Evolutionary conservation across 495 filamentous ascomycete species (phyloP).

Genomic region (Daldinia bambusicola): DNA sequence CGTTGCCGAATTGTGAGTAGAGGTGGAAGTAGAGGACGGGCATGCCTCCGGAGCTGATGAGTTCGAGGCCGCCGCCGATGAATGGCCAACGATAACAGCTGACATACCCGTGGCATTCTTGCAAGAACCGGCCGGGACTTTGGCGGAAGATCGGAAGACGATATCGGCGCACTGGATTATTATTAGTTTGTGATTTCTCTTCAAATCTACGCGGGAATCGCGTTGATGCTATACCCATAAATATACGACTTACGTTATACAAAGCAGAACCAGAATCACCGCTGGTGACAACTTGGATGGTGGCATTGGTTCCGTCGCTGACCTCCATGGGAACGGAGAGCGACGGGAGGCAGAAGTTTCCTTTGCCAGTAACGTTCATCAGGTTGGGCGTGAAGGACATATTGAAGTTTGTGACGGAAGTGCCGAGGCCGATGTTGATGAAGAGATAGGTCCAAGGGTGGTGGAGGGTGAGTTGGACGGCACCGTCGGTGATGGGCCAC

Average conservation of each 20-base stretch:
- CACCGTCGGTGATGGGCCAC: conserved; percentile 68
- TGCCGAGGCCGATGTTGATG: conserved; percentile 70
- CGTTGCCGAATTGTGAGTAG: conserved; percentile 16
- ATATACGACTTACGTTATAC: conserved; percentile 66
- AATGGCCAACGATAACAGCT: conserved; percentile 35
- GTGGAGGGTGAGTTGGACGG: conserved; percentile 61
- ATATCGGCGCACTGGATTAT: conserved; percentile 69
- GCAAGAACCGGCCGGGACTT: conserved; percentile 56
- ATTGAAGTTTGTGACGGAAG: conserved; percentile 64
- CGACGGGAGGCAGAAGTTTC: conserved; percentile 66
- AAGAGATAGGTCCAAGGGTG: conserved; percentile 69
- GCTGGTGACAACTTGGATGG: conserved; percentile 68
- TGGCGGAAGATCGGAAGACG: conserved; percentile 61
- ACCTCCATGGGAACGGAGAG: conserved; percentile 57
- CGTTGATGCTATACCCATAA: conserved; percentile 4
- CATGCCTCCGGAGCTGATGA: neutral
- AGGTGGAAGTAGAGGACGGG: conserved; percentile 12
- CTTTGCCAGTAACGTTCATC: conserved; percentile 70
- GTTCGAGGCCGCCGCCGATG: neutral
- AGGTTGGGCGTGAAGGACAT: conserved; percentile 62
- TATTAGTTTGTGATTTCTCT: conserved; percentile 13
- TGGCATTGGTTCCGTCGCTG: conserved; percentile 62
- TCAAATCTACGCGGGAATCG: conserved; percentile 26
- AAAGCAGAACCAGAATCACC: conserved; percentile 59
- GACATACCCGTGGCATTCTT: conserved; percentile 57